Evolutionary conservation across 768 basidiomycete species (phyloP), one percentile per base, ranked within the genome.

Genomic region (Imleria badia): DNA sequence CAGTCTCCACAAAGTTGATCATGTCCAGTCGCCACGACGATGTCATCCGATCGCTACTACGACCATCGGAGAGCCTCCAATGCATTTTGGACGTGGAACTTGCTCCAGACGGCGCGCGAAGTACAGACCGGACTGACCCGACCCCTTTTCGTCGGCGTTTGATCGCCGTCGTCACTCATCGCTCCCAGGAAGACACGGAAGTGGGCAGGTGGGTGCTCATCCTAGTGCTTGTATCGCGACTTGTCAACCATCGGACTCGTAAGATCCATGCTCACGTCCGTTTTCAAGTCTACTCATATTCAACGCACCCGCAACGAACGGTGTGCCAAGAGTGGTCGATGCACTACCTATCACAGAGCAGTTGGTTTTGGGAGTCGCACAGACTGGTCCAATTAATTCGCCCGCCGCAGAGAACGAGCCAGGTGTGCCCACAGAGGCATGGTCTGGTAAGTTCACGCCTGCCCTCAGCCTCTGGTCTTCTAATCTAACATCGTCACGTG

Each of bases 331-430:
- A 39, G 50, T 58, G 5, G 30, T 64, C 5, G 60, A 60, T 12
- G 61, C 50, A 1, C 41, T 81, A n/a, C 85, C 85, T 4, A 79
- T 90, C 31, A 76, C 79, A 48, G 77, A 75, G 11, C 69, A 74
- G 33, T 82, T 87, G 60, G 70, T 76, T 6, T 75, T 88, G 36
- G 66, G 73, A 10, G 81, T 87, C 70, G 78, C 83, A 2, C 86
- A 89, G 63, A 73, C 78, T 38, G 74, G 71, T 29, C 72, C 76
- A 1, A 52, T 75, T 17, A 75, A 81, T 49, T 59, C 75, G 9
- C 63, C 63, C 36, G 48, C 63, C 8, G 14, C 45, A 30, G 45
- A 74, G 5, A 60, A 60, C 4, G 51, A 30, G 52, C 66, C 26
- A 63, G 69, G 39, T 15, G 48, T 53, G 26, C 76, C 78, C 55